Evolutionary conservation across 1,284 basidiomycete species (phyloP), one percentile per base, ranked within the genome.

Genomic region (Cryptococcus wingfieldii): DNA sequence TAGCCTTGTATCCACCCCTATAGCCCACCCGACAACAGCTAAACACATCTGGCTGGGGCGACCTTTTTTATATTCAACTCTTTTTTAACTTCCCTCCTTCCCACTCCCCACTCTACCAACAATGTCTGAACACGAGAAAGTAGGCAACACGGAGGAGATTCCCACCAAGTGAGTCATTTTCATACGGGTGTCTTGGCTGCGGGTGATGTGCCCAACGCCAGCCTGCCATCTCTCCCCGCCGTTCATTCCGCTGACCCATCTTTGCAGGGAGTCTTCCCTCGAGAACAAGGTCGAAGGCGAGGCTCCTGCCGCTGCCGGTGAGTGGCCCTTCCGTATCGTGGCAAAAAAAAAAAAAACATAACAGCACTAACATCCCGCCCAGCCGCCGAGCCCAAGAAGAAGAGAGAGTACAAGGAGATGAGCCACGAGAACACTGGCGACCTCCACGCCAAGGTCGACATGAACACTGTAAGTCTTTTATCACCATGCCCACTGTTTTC

Each of bases 321-420:
- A 64, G 67, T 63, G 37, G 19, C 39, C 51, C 47, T 45, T 34
- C 2, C 28, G 23, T 0, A 23, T 14, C 13, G 25, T 27, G 28
- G 7, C 31, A 47, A 34, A 10, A 34, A 7, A 34, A 34, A 34
- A 34, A 34, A 31, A 31, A n/a, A n/a, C n/a, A n/a, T n/a, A n/a
- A 34, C 6, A 6, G 10, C 38, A 47, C 37, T 55, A 19, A n/a
- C 46, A 13, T 23, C 31, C 41, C 61, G 47, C 44, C 43, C 37
- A 12, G 55, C 55, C 31, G 62, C 83, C 80, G 81, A 13, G 16
- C 16, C 41, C 27, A 62, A 62, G 61, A 87, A 79, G 78, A 89
- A 90, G 81, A 83, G 89, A 80, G 88, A 90, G 81, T 93, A 93
- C 83, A 92, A 90, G 83, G 90, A 92, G 53, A 89, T 93, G 69